Evolutionary conservation across 345 rosid genomes (phyloP).

Genomic region (Mangifera indica): DNA sequence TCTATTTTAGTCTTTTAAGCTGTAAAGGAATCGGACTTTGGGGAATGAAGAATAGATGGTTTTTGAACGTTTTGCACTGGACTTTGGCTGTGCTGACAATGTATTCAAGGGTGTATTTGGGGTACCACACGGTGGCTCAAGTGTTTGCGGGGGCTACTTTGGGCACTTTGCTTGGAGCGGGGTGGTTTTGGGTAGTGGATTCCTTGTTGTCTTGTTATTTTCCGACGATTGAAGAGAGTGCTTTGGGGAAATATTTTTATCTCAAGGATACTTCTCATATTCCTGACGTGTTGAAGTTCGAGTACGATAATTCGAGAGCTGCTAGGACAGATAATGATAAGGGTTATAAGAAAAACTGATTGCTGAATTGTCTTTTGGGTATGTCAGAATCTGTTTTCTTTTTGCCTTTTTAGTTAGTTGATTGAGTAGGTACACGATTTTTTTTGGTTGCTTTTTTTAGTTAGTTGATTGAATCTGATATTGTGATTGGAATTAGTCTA

Average conservation of each 20-base stretch:
- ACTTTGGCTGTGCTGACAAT: slow-evolving; percentile 64
- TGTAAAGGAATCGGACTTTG: slow-evolving; percentile 61
- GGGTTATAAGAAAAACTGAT: slow-evolving; percentile 54
- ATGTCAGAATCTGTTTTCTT: slow-evolving; percentile 12
- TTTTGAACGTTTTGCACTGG: slow-evolving; percentile 53
- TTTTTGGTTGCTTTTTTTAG: background rate
- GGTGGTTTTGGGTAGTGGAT: slow-evolving; percentile 88
- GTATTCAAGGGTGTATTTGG: slow-evolving; percentile 92
- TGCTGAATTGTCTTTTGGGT: slow-evolving; percentile 25
- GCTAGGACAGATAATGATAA: slow-evolving; percentile 43
- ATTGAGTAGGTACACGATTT: background rate
- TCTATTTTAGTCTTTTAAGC: slow-evolving; percentile 54
- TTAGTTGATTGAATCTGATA: background rate
- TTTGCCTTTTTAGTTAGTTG: background rate
- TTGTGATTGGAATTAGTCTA: background rate
- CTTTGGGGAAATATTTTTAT: slow-evolving; percentile 65
- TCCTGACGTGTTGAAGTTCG: slow-evolving; percentile 77
- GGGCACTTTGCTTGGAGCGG: slow-evolving; percentile 59
- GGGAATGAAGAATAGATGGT: slow-evolving; percentile 50
- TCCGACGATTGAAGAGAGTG: slow-evolving; percentile 76
- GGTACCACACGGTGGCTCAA: slow-evolving; percentile 84
- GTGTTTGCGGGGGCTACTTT: slow-evolving; percentile 77
- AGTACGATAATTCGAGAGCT: slow-evolving; percentile 88
- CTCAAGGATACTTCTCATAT: slow-evolving; percentile 96
- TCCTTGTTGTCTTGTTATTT: slow-evolving; percentile 45